Base-by-base conservation (phyloP, 148 eudicot genomes). In the Rheum nobile region DNA sequence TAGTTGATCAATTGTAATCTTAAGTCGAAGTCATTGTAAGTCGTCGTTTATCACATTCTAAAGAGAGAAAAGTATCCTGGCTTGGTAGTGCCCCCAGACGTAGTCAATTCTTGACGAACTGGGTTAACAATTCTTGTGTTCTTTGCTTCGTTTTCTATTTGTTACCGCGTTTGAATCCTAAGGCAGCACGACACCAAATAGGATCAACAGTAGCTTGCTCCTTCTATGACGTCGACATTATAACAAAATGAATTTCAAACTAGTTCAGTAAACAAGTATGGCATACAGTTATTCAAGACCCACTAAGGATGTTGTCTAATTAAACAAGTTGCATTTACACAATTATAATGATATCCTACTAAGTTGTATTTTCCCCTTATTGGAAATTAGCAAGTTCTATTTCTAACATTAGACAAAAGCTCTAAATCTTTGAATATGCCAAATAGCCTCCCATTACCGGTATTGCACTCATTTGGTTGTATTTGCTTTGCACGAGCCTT, bases 401-500 rank as follows among this genome's bases (percentile, higher is more conserved):
- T 71, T 71, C 13, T 16, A 41, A 71, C 26, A 0, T 43, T 13
- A 12, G 12, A n/a, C 35, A 21, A n/a, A 43, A 29, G 19, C 11
- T 71, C 34, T 12, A 9, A 17, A 3, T 71, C 34, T 6, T 42
- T 26, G 19, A 39, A 71, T 12, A 65, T 31, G 6, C 39, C n/a
- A 31, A 16, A 0, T n/a, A 65, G 2, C 41, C 32, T 17, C 0
- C 1, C 67, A 24, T 52, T 85, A 88, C 92, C 96, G 74, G 92
- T 74, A 78, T 24, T 88, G 78, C 90, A 91, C 77, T 94, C 97
- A 72, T 88, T 82, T 57, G 93, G 91, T 76, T 91, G 93, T 61
- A 91, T 82, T 70, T 91, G 93, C 83, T 94, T 91, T 38, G 92
- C 90, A 35, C 93, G 87, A 67, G 98, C 98, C 88, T 91, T 91